Base-by-base conservation (phyloP, 1,284 basidiomycete genomes). In the Neotropicomus parvogracilis region DNA sequence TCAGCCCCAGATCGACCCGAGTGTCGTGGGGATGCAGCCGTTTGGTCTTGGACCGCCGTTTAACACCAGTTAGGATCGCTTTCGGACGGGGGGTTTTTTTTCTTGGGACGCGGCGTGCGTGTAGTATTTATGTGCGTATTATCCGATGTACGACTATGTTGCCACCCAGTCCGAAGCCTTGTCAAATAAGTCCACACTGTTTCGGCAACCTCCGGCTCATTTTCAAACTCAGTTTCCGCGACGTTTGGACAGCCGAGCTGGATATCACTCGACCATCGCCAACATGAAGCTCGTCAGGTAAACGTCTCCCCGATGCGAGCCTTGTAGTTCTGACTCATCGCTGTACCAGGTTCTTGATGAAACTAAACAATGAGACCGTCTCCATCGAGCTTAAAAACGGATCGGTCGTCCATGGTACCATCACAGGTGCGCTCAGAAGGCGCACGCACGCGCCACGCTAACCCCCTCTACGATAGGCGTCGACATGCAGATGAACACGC, bases 301-400 rank as follows among this genome's bases (percentile, higher is more conserved):
- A 58, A 65, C 57, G 39, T 24, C 9, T 19, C 12, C 20, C 9
- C 2, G 6, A 2, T 7, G 2, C 3, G 12, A 20, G 4, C 12
- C 28, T 3, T 6, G 24, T 17, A 5, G 5, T 13, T 4, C 20
- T 17, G 11, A 14, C 19, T 44, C 36, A 34, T 53, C 12, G 37
- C 56, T 31, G 33, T 36, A 43, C 41, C 66, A 95, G 93, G 70
- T 95, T 97, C 74, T 82, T 97, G 79, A 98, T 98, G 95, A 99
- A 98, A 81, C 75, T 99, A 73, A 97, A 97, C 81, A 98, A 98
- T 70, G 95, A 99, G 80, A 95, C 94, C 60, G 95, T 98, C 59
- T 93, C 94, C 56, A 85, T 99, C 69, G 95, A 99, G 76, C 81
- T 99, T 63, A 99, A 99, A 76, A 98, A 99, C 60, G 95, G 95